These are phyloP conservation scores for Globisporangium okanoganense DNA, from an alignment of 352 stramenopile genomes.

Conservation along the genomic window DNA sequence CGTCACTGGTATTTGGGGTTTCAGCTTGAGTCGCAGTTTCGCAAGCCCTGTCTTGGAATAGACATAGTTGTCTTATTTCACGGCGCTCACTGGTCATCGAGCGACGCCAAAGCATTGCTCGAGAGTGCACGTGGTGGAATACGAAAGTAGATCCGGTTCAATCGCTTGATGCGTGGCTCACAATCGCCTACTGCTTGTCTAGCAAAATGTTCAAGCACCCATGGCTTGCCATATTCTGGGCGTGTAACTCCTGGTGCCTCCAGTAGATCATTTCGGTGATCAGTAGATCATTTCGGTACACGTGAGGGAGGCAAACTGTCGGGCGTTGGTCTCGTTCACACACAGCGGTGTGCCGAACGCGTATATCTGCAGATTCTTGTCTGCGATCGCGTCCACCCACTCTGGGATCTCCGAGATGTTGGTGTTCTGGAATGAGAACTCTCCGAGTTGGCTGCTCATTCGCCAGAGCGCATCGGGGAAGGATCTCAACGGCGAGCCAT, in stretches of 20 bases:
- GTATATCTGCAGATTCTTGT: constrained; percentile 1
- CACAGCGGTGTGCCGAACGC: constrained; percentile 19
- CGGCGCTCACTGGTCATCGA: neutral
- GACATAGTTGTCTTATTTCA: no score
- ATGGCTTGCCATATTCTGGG: no score
- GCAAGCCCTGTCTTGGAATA: neutral
- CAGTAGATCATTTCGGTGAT: neutral
- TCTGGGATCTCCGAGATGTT: neutral
- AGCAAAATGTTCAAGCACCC: no score
- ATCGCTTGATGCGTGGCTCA: no score
- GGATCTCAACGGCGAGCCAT: neutral
- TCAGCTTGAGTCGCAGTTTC: neutral
- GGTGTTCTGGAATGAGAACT: constrained; percentile 11
- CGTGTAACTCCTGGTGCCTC: no score
- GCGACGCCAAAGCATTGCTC: neutral
- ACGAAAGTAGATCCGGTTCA: no score
- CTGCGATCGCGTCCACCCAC: neutral
- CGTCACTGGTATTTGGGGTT: neutral
- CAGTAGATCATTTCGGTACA: neutral
- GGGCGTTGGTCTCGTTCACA: neutral
- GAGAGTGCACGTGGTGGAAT: neutral
- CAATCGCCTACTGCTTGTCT: no score
- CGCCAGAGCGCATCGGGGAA: constrained; percentile 7
- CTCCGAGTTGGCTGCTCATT: neutral
- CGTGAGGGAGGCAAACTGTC: neutral